Base-by-base conservation (phyloP, 2,329 filamentous ascomycete species). In the Trichothecium sympodiale region DNA sequence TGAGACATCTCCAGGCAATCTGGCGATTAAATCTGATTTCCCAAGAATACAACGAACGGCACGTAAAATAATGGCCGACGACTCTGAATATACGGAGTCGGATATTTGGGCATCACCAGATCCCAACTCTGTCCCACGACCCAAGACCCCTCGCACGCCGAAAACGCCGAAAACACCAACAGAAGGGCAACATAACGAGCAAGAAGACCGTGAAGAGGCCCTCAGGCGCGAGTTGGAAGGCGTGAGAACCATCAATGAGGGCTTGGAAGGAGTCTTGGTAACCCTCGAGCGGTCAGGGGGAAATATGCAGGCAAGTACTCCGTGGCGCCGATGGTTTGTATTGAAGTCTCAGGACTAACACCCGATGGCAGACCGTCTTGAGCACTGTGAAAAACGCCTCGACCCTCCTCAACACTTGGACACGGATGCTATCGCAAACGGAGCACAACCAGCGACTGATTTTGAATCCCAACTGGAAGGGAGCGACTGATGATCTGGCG, bases 391-490 rank as follows among this genome's bases (percentile, higher is more conserved):
- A 74, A 45, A 89, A 88, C 37, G 87, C 91, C 4, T 93, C 88
- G 12, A 83, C 83, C 2, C 73, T 98, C 12, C 77, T 98, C 23
- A 87, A 93, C 49, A 94, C 88, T 13, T 98, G 89, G 89, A 94
- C 87, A 8, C 80, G 87, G 35, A 95, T 98, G 45, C 74, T 98
- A 10, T 91, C 86, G 6, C 91, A 98, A 59, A 95, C 91, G 4
- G 91, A 98, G 60, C 91, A 98, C 60, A 96, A 94, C 54, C 88
- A 96, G 57, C 79, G 91, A 17, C 67, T 98, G 34, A 80, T 98
- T 31, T 69, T 96, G 31, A 83, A 94, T 51, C 83, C 86, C 2
- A 69, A 77, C 39, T 98, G 89, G 87, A 81, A 89, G 52, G 91
- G 91, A 38, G 83, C 88, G 18, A 83, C 77, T 4, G 78, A 88